Evolutionary conservation across 768 basidiomycete species (phyloP).

Genomic region (Tulasnella sp.): DNA sequence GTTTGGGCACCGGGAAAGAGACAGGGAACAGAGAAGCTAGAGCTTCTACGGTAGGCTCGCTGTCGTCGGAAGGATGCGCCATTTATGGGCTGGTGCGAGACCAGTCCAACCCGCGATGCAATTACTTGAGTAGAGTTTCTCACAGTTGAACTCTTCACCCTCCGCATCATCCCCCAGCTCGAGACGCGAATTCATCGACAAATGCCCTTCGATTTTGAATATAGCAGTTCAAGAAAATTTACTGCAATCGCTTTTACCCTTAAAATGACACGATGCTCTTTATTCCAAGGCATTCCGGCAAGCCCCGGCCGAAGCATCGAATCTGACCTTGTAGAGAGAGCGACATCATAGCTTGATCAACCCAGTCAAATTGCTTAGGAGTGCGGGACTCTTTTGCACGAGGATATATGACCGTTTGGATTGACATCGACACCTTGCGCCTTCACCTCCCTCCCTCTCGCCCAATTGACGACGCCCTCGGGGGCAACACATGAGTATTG

Average conservation of each 20-base stretch:
- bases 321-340: too few relatives aligned
- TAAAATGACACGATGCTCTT: neutral
- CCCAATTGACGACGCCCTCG: too few relatives aligned
- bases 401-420: too few relatives aligned
- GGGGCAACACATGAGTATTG: too few relatives aligned
- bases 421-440: too few relatives aligned
- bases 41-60: slow-evolving; percentile 43
- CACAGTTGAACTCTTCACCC: neutral
- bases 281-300: too few relatives aligned
- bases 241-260: too few relatives aligned
- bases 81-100: neutral
- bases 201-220: neutral
- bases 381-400: too few relatives aligned
- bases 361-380: too few relatives aligned
- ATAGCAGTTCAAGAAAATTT: neutral
- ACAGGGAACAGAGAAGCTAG: slow-evolving; percentile 66
- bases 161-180: neutral
- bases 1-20: slow-evolving; percentile 76
- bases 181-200: neutral
- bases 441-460: too few relatives aligned
- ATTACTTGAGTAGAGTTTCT: neutral
- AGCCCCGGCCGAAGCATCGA: too few relatives aligned
- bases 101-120: neutral
- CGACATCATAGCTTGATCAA: too few relatives aligned
- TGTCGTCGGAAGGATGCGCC: slow-evolving; percentile 28